Conservation (phyloP, 768 basidiomycete species). For the Wakefieldia striispora region DNA sequence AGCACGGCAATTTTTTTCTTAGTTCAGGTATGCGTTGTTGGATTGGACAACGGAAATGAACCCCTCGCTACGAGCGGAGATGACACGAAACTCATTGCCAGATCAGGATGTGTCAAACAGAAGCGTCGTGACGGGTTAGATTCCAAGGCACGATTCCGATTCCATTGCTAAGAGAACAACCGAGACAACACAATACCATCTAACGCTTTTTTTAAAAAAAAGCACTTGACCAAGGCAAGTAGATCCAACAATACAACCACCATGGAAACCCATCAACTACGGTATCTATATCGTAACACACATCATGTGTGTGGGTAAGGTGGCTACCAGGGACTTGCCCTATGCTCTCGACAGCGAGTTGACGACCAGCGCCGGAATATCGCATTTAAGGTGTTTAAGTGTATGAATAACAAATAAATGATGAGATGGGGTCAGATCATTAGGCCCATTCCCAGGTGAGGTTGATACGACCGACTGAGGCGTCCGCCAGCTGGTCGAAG, state of each 20-base stretch:
- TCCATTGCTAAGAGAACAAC: constrained; percentile 9
- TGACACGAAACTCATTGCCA: background rate
- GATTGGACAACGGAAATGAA: constrained; percentile 5
- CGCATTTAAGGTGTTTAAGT: constrained; percentile 9
- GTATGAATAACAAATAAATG: constrained; percentile 30
- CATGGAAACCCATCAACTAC: constrained; percentile 33
- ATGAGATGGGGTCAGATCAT: background rate
- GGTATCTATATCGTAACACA: constrained; percentile 24
- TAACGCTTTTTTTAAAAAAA: constrained; percentile 19
- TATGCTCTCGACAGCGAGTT: constrained; percentile 27
- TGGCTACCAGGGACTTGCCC: constrained; percentile 14
- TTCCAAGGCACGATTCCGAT: constrained; percentile 2
- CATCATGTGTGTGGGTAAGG: constrained; percentile 18
- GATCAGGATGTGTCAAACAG: background rate
- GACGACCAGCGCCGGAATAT: constrained; percentile 15
- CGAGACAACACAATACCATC: constrained; percentile 1
- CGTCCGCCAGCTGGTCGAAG: constrained; percentile 47
- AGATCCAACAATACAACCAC: constrained; percentile 11
- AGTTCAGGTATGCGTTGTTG: too few species aligned
- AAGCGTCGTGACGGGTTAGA: too few species aligned
- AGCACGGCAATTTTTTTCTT: background rate
- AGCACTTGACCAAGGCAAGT: constrained; percentile 37
- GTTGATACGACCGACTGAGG: constrained; percentile 49
- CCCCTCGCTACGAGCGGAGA: constrained; percentile 7
- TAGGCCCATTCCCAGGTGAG: constrained; percentile 52